Evolutionary conservation across 306 rosid genomes (phyloP).

Genomic region (Rosa lucieae): DNA sequence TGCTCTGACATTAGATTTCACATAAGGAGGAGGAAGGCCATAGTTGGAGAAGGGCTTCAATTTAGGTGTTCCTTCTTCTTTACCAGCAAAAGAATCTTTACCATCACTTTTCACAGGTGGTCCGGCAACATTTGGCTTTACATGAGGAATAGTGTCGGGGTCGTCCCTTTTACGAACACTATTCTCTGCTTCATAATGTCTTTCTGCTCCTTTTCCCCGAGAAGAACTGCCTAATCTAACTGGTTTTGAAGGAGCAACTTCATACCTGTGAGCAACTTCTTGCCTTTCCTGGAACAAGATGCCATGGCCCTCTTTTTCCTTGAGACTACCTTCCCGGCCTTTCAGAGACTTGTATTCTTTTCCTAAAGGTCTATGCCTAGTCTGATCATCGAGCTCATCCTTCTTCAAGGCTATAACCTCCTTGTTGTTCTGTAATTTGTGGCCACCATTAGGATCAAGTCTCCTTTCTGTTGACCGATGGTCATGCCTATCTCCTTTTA

Average conservation of each 20-base stretch:
- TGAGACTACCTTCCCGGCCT: slow-evolving; percentile 38
- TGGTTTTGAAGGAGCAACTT: slow-evolving; percentile 42
- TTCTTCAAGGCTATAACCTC: slow-evolving; percentile 41
- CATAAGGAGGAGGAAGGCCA: slow-evolving; percentile 83
- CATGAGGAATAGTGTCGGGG: slow-evolving; percentile 34
- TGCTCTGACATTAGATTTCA: slow-evolving; percentile 55
- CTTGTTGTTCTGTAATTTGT: slow-evolving; percentile 38
- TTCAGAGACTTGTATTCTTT: slow-evolving; percentile 40
- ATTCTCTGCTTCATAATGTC: slow-evolving; percentile 46
- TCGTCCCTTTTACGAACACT: slow-evolving; percentile 35
- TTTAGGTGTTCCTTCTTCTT: slow-evolving; percentile 48
- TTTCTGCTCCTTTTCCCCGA: slow-evolving; percentile 43
- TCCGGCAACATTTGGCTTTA: slow-evolving; percentile 41
- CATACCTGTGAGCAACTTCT: slow-evolving; percentile 42
- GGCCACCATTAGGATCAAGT: slow-evolving; percentile 29
- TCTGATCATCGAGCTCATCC: slow-evolving; percentile 38
- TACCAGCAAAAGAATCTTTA: slow-evolving; percentile 43
- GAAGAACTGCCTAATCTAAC: slow-evolving; percentile 47
- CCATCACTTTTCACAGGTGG: slow-evolving; percentile 35
- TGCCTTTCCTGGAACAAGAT: slow-evolving; percentile 40
- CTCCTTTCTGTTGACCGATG: slow-evolving; percentile 27
- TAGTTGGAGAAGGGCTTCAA: slow-evolving; percentile 50
- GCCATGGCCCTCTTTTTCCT: slow-evolving; percentile 40
- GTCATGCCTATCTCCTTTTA: slow-evolving; percentile 44
- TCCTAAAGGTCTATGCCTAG: slow-evolving; percentile 39